phyloP scores from a whole-genome alignment of 768 basidiomycete species.

The Tricholomella constricta region DNA sequence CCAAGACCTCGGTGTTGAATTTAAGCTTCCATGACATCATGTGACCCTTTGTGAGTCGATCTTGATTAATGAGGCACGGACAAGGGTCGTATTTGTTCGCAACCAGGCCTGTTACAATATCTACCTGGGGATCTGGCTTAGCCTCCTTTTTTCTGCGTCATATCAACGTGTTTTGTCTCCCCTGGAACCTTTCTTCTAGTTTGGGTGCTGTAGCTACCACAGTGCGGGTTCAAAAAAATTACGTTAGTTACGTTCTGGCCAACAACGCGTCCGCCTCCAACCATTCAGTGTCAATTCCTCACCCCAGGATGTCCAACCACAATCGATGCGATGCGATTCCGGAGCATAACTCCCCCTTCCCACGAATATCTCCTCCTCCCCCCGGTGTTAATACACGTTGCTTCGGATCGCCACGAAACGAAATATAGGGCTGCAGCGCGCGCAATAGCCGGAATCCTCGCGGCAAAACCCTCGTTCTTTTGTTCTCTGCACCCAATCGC shows the following conservation, averaged over 20 bases:
- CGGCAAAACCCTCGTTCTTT: slow-evolving; percentile 8
- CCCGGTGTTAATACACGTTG: slow-evolving; percentile 2
- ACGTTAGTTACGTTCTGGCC: slow-evolving; percentile 13
- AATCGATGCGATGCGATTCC: slow-evolving; percentile 2
- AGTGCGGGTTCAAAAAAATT: not conserved
- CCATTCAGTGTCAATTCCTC: not conserved
- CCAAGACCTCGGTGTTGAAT: not conserved
- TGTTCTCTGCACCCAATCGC: slow-evolving; percentile 6
- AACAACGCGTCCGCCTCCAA: slow-evolving; percentile 2
- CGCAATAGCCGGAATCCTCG: not conserved
- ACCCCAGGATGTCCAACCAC: not conserved
- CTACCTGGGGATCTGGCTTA: slow-evolving; percentile 4
- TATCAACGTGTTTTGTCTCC: not conserved
- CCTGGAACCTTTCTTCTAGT: slow-evolving; percentile 5
- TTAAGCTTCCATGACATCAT: slow-evolving; percentile 14
- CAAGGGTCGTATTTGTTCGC: not conserved
- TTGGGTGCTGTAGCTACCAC: not conserved
- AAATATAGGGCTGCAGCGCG: not conserved
- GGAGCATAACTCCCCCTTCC: slow-evolving; percentile 7
- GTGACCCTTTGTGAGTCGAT: not conserved
- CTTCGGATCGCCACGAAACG: not conserved
- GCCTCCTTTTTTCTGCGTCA: not conserved
- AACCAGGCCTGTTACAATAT: not conserved
- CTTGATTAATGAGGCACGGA: slow-evolving; percentile 7
- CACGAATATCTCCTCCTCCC: slow-evolving; percentile 4